Base-by-base conservation (phyloP, 2,329 filamentous ascomycete genomes). In the Cadophora gregata region DNA sequence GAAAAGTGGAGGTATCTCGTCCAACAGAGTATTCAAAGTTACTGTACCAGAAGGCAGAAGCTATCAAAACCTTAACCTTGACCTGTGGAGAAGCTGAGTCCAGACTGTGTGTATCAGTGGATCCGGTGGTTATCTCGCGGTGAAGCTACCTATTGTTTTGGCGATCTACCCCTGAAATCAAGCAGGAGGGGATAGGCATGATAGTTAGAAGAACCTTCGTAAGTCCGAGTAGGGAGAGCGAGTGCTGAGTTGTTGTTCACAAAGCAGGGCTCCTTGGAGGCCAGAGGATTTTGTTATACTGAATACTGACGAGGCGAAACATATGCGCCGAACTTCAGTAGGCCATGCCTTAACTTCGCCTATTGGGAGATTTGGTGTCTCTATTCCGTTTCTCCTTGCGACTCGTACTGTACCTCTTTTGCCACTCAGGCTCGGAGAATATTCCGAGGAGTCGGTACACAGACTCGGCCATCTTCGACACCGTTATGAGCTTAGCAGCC, bases 51-150 rank as follows among this genome's bases (percentile, higher is more conserved):
- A n/a, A n/a, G n/a, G n/a, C 47, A 25, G 12, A 24, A 12, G 47
- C 47, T 25, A 25, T 12, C 9, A 25, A 50, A 50, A 25, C 47
- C 21, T 50, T 25, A 50, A 8, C 47, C 47, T 25, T 50, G 47
- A n/a, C 8, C 24, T 16, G 48, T n/a, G 48, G 48, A 27, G 48
- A 14, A 51, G 48, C 24, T 51, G 48, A 51, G 25, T 53, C 50
- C 27, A 53, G 42, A n/a, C 42, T 47, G 42, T 7, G 50, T 53
- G 31, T n/a, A 53, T 53, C 50, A 53, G 50, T 31, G 48, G 50
- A 29, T 29, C 24, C 3, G 19, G 16, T 53, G 25, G 14, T 25
- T 4, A 27, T 27, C 3, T 16, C 14, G 24, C 25, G 24, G 27
- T 24, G 29, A 31, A 27, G 4, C 12, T 53, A 27, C 12, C 25